A percentile compares a stretch with the other conserved stretches of the same genome.
phyloP scores from a whole-genome alignment of 1,139 yeast species.

The Pneumocystis oryctolagi region DNA sequence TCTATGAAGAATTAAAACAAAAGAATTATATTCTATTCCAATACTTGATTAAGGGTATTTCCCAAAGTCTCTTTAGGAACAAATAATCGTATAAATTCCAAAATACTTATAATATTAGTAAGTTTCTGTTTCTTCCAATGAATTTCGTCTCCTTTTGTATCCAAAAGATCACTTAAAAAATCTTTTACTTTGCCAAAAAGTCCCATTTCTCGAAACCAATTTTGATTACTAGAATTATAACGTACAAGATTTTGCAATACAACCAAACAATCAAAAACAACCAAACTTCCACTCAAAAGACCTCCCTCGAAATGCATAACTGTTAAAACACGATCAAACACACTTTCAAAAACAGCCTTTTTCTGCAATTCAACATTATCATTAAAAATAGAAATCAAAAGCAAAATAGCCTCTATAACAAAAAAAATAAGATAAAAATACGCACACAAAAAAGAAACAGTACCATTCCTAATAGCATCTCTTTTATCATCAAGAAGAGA shows the following conservation, averaged over 20 bases:
- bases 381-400: constrained; percentile 70
- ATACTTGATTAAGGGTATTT: constrained; percentile 41
- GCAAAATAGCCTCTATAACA: constrained; percentile 32
- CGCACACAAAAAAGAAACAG: not conserved
- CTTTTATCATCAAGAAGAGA: constrained; percentile 51
- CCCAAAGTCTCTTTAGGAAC: constrained; percentile 63
- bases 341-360: constrained; percentile 84
- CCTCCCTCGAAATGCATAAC: constrained; percentile 84
- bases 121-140: constrained; percentile 22
- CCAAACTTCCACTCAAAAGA: constrained; percentile 65
- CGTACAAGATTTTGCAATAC: constrained; percentile 56
- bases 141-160: constrained; percentile 19
- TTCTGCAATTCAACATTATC: constrained; percentile 81
- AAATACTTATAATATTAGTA: constrained; percentile 31
- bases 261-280: constrained; percentile 73
- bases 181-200: constrained; percentile 16
- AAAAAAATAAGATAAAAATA: not conserved
- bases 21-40: not conserved
- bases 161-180: not conserved
- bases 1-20: constrained; percentile 4
- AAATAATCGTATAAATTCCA: constrained; percentile 61
- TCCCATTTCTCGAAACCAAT: constrained; percentile 70
- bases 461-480: constrained; percentile 69
- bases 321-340: constrained; percentile 64
- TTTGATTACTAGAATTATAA: constrained; percentile 84